phyloP scores from a whole-genome alignment of 2,329 filamentous ascomycete genomes.

The Cladophialophora chaetospira region DNA sequence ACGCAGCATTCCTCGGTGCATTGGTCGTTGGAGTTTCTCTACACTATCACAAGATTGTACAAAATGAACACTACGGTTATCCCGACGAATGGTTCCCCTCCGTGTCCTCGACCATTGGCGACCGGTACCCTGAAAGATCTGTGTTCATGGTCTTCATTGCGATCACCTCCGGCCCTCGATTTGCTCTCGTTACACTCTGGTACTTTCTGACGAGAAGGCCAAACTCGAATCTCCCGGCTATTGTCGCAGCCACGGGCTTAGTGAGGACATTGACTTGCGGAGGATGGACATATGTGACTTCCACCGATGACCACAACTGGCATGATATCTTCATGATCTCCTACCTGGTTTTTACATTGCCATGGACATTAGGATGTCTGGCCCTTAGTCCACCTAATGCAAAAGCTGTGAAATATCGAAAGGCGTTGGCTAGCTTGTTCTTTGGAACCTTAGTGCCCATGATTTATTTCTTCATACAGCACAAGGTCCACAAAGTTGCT shows the following conservation, averaged over 20 bases:
- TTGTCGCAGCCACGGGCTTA: constrained; percentile 76
- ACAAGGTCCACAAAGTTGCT: constrained; percentile 91
- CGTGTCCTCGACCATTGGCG: constrained; percentile 94
- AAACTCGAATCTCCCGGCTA: constrained; percentile 74
- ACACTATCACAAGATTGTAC: constrained; percentile 95
- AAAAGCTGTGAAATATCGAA: constrained; percentile 82
- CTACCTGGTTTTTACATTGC: constrained; percentile 89
- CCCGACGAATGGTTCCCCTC: constrained; percentile 96
- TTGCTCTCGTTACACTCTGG: constrained; percentile 87
- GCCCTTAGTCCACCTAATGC: constrained; percentile 83
- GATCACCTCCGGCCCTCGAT: constrained; percentile 89
- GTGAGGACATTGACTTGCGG: constrained; percentile 92
- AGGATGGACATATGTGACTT: constrained; percentile 98
- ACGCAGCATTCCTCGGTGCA: constrained; percentile 81
- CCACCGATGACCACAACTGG: constrained; percentile 97
- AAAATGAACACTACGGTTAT: constrained; percentile 95
- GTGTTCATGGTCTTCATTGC: constrained; percentile 98
- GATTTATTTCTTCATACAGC: constrained; percentile 97
- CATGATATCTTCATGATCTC: constrained; percentile 99
- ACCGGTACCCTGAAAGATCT: constrained; percentile 93
- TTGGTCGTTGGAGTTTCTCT: constrained; percentile 76
- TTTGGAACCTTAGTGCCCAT: constrained; percentile 88
- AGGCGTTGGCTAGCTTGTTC: constrained; percentile 78
- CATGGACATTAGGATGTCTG: constrained; percentile 92
- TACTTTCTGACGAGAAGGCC: constrained; percentile 83